Base-by-base conservation (phyloP, 306 rosid genomes). In the Purshia tridentata region DNA sequence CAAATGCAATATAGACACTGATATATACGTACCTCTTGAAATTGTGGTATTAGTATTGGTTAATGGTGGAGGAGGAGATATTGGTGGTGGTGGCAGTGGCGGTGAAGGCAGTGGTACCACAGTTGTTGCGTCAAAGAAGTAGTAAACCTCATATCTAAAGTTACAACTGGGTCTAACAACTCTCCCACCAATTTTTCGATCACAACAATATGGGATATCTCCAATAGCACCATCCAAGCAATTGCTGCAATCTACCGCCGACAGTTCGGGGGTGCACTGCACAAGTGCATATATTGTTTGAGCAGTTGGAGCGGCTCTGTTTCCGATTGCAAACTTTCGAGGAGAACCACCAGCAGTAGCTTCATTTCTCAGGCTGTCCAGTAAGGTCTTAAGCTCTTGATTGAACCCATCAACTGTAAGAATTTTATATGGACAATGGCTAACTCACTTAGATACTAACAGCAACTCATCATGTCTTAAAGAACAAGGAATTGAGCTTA, bases 211-310 rank as follows among this genome's bases (percentile, higher is more conserved):
- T 0, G n/a, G n/a, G 6, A 45, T 44, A 0, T 54, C 1, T 12
- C 8, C 19, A 9, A 72, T 4, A 49, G 69, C 69, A 35, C 8
- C 20, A 13, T 0, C 4, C 46, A 80, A 75, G 65, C 80, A 80
- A 13, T 55, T 58, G n/a, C 10, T 70, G 49, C 84, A 80, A 0
- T 69, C 53, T 1, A 16, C 12, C 13, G 0, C 42, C 0, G 84
- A 70, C 69, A 75, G 23, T 14, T 80, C 84, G 2, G 77, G 84
- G 0, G 84, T 64, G 80, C 84, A 80, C 47, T 80, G 77, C 6
- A 37, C 42, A 0, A 75, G 8, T 6, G 22, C 64, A 56, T 70
- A 57, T n/a, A 80, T 46, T 0, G 60, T 70, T 39, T 72, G 48
- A 16, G 8, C 58, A 19, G 37, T 6, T 1, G 57, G 42, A 14